A percentile compares a stretch with the other conserved stretches of the same genome.
Evolutionary conservation across 2,329 filamentous ascomycete species (phyloP).

Genomic region (Trichoderma oligosporum): DNA sequence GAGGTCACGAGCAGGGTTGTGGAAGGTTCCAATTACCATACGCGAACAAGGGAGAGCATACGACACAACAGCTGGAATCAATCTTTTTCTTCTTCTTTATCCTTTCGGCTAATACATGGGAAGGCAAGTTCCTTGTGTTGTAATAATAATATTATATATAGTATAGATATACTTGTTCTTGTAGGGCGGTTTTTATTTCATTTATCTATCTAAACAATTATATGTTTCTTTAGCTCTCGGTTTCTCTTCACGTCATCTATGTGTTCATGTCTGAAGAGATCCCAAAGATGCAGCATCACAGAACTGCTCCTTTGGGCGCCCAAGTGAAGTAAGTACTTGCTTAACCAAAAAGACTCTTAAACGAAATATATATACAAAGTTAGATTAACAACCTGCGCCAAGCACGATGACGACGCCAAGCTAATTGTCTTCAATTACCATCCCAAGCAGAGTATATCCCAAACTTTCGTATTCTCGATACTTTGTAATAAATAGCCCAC

Average conservation of each 20-base stretch:
- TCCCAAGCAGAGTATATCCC: too few relatives aligned
- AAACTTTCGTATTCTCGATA: too few relatives aligned
- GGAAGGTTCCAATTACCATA: constrained; percentile 4
- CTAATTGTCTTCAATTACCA: too few relatives aligned
- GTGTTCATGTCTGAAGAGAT: not conserved
- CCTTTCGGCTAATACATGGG: not conserved
- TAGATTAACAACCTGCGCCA: too few relatives aligned
- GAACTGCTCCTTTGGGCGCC: too few relatives aligned
- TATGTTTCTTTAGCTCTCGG: not conserved
- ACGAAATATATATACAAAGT: too few relatives aligned
- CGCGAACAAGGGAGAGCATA: not conserved
- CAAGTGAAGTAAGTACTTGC: too few relatives aligned
- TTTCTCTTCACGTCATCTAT: not conserved
- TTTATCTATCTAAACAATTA: not conserved
- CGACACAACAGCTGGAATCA: not conserved
- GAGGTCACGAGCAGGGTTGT: constrained; percentile 6
- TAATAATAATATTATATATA: not conserved
- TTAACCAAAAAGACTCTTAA: too few relatives aligned
- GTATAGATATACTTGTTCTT: not conserved
- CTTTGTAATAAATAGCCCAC: too few relatives aligned
- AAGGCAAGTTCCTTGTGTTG: not conserved
- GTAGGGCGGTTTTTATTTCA: not conserved
- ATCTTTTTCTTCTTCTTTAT: not conserved
- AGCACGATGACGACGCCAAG: too few relatives aligned
- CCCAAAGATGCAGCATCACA: not conserved